Evolutionary conservation across 176 grass and related monocot species (phyloP).

Genomic region (Otatea glauca): DNA sequence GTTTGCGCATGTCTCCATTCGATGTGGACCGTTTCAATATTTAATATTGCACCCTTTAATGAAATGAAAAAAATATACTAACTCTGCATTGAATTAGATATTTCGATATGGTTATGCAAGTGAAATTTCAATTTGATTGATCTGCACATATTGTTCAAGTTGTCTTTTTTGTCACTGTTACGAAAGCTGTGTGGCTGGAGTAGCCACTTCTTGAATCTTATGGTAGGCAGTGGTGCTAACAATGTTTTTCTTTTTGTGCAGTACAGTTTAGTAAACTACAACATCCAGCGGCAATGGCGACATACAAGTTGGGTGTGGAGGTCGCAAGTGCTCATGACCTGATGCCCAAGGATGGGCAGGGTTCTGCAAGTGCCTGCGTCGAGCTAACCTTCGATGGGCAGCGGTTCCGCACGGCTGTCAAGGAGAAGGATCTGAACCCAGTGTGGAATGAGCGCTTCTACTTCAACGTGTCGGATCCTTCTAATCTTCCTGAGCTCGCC

Average conservation of each 20-base stretch:
- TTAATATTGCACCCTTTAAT: background rate
- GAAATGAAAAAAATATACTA: background rate
- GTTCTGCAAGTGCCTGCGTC: conserved; percentile 78
- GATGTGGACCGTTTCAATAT: background rate
- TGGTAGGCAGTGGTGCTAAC: background rate
- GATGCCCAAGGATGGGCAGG: conserved; percentile 95
- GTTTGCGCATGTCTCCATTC: background rate
- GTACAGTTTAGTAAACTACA: background rate
- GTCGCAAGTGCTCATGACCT: conserved; percentile 85
- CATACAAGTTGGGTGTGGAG: conserved; percentile 87
- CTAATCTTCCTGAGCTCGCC: conserved; percentile 71
- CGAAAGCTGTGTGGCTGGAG: background rate
- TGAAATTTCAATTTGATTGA: background rate
- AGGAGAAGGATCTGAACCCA: conserved; percentile 84
- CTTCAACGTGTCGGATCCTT: conserved; percentile 79
- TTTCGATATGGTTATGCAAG: background rate
- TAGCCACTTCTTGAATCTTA: background rate
- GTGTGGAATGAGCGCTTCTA: conserved; percentile 93
- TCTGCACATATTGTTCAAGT: background rate
- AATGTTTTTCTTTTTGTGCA: conserved; percentile 5
- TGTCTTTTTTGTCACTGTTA: background rate
- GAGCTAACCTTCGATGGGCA: conserved; percentile 93
- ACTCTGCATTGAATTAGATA: background rate
- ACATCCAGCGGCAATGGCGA: conserved; percentile 42
- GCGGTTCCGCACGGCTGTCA: conserved; percentile 77